Conservation (phyloP, 1,139 yeast species). For the Torulaspora globosa region DNA sequence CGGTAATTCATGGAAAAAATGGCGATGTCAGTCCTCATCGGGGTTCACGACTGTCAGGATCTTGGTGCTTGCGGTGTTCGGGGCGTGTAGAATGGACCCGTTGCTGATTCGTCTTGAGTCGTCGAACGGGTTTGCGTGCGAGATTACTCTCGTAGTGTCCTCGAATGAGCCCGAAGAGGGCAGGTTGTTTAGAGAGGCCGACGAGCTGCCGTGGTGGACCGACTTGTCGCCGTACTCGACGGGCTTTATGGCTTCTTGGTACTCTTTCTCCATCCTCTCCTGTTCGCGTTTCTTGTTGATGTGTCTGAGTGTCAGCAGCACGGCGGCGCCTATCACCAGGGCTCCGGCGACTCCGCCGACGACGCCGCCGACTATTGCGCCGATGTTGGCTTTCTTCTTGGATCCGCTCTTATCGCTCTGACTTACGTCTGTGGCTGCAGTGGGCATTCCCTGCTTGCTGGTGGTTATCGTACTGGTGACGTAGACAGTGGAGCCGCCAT, state of each 20-base stretch:
- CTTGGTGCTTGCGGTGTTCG: conserved; percentile 20
- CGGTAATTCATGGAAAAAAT: background rate
- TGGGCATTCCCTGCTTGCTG: conserved; percentile 18
- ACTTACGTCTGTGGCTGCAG: conserved; percentile 14
- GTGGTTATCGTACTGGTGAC: conserved; percentile 32
- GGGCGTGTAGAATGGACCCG: conserved; percentile 27
- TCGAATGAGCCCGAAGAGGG: conserved; percentile 16
- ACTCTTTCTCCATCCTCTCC: conserved; percentile 38
- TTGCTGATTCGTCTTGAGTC: conserved; percentile 34
- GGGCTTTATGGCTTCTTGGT: conserved; percentile 39
- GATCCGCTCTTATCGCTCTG: conserved; percentile 10
- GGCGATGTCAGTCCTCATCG: conserved; percentile 25
- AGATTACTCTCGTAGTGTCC: conserved; percentile 9
- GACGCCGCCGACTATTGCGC: conserved; percentile 38
- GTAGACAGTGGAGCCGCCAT: conserved; percentile 33
- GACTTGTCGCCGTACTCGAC: conserved; percentile 30
- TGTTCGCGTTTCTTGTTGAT: conserved; percentile 34
- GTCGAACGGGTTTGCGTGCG: conserved; percentile 30
- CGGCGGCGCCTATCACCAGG: conserved; percentile 22
- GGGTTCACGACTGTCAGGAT: conserved; percentile 37
- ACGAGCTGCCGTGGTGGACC: conserved; percentile 13
- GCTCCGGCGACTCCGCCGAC: conserved; percentile 38
- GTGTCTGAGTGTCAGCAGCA: conserved; percentile 30
- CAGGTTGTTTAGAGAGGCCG: conserved; percentile 16
- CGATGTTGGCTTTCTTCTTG: conserved; percentile 29